A percentile compares a stretch with the other conserved stretches of the same genome.
phyloP scores from a whole-genome alignment of 371 early-diverging fungal species.

The Apophysomyces sp. region DNA sequence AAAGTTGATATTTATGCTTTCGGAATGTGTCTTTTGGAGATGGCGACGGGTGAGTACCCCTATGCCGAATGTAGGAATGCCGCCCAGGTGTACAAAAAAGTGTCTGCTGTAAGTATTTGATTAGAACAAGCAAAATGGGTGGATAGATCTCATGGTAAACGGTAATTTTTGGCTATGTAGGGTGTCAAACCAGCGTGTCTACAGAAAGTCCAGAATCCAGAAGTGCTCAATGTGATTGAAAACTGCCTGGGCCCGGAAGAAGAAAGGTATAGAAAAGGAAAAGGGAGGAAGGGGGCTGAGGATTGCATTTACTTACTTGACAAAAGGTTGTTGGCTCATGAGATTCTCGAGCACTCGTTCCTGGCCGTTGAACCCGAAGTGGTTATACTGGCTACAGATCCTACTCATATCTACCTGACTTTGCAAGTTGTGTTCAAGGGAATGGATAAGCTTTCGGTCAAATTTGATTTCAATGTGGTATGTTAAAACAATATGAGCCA shows the following conservation, averaged over 20 bases:
- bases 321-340: conserved; percentile 39
- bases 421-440: conserved; percentile 75
- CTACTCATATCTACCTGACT: conserved; percentile 54
- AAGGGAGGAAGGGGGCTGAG: background rate
- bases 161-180: conserved; percentile 23
- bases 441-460: conserved; percentile 67
- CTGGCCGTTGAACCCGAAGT: conserved; percentile 63
- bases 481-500: too few species aligned
- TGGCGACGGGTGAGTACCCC: conserved; percentile 78
- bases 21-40: conserved; percentile 83
- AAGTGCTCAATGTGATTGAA: conserved; percentile 66
- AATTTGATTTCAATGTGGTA: conserved; percentile 74
- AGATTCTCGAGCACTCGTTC: conserved; percentile 49
- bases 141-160: background rate
- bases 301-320: background rate
- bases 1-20: conserved; percentile 85
- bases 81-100: conserved; percentile 74
- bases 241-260: conserved; percentile 63
- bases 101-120: conserved; percentile 31
- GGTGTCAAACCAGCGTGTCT: conserved; percentile 70
- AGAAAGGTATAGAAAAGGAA: conserved; percentile 49
- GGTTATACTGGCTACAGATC: conserved; percentile 49
- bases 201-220: conserved; percentile 55
- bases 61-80: conserved; percentile 80
- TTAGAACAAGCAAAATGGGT: background rate